Percentiles rank a stretch among this genome's conserved stretches.
These are phyloP conservation scores for Tirmania nivea DNA, from an alignment of 495 filamentous ascomycete species.

Conservation along the genomic window DNA sequence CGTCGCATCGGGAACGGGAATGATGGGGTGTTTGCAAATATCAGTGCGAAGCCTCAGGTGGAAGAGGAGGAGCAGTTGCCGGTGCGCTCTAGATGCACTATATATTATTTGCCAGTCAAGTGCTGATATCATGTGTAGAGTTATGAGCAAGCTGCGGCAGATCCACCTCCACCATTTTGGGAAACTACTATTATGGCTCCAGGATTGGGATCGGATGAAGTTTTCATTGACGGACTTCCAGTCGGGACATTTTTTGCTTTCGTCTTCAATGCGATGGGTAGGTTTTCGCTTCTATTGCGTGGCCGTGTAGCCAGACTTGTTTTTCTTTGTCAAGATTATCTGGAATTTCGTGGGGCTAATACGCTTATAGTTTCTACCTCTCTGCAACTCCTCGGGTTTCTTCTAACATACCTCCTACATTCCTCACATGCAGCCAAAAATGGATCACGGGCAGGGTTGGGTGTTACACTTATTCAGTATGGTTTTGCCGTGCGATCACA, in stretches of 20 bases:
- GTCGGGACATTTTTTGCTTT: conserved; percentile 92
- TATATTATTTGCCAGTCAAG: background rate
- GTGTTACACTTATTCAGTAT: conserved; percentile 88
- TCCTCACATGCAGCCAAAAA: conserved; percentile 97
- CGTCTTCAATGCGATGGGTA: conserved; percentile 87
- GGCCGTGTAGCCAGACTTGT: conserved; percentile 36
- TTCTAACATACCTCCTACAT: conserved; percentile 92
- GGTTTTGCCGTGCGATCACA: conserved; percentile 61
- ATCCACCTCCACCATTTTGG: conserved; percentile 95
- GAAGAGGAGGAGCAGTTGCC: conserved; percentile 66
- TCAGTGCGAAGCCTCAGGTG: conserved; percentile 73
- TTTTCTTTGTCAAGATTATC: conserved; percentile 66
- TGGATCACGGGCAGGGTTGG: conserved; percentile 78
- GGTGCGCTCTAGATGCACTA: conserved; percentile 46
- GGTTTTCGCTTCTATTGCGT: conserved; percentile 49
- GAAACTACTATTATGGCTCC: conserved; percentile 94
- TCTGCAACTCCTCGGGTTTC: conserved; percentile 92
- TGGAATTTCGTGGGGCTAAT: conserved; percentile 56
- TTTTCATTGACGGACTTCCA: conserved; percentile 87
- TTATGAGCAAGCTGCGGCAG: conserved; percentile 94
- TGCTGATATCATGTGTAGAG: conserved; percentile 34
- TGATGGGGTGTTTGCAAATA: conserved; percentile 91
- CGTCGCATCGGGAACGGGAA: conserved; percentile 25
- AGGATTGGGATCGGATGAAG: conserved; percentile 67
- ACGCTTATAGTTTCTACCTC: conserved; percentile 74